Evolutionary conservation across 1,139 yeast species (phyloP).

Genomic region (Nakaseomyces glabratus): DNA sequence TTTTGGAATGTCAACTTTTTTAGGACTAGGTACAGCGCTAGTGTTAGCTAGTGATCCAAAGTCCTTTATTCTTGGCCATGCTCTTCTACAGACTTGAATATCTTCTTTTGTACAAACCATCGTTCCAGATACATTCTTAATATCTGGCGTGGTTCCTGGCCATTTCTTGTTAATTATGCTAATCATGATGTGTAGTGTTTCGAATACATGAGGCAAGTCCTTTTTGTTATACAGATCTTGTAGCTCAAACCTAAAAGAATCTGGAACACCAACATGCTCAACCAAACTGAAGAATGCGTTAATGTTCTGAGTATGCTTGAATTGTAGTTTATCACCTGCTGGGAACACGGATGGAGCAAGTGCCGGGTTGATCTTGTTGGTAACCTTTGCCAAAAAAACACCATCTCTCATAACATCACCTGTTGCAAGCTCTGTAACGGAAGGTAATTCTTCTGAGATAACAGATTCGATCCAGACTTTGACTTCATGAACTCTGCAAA

Average conservation of each 20-base stretch:
- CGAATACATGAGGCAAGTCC: slow-evolving; percentile 88
- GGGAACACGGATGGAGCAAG: slow-evolving; percentile 48
- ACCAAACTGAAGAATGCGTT: slow-evolving; percentile 71
- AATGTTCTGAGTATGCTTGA: slow-evolving; percentile 88
- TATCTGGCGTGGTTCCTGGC: slow-evolving; percentile 43
- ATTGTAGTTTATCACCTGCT: slow-evolving; percentile 54
- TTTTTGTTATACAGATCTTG: slow-evolving; percentile 91
- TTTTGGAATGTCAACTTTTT: slow-evolving; percentile 1
- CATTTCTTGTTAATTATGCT: slow-evolving; percentile 46
- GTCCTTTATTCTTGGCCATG: slow-evolving; percentile 48
- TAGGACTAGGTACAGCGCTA: slow-evolving; percentile 11
- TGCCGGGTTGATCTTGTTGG: slow-evolving; percentile 62
- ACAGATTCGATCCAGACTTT: slow-evolving; percentile 64
- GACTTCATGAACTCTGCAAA: slow-evolving; percentile 83
- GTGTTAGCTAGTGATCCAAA: slow-evolving; percentile 36
- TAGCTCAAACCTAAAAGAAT: slow-evolving; percentile 76
- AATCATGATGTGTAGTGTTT: slow-evolving; percentile 84
- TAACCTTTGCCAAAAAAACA: slow-evolving; percentile 70
- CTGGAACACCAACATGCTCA: slow-evolving; percentile 69
- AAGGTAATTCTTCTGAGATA: slow-evolving; percentile 43
- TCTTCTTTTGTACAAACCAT: slow-evolving; percentile 60
- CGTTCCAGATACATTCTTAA: slow-evolving; percentile 56
- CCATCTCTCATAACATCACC: slow-evolving; percentile 69
- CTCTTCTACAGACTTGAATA: slow-evolving; percentile 54
- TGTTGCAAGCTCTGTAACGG: slow-evolving; percentile 45